Evolutionary conservation across 805 yeast species (phyloP).

Genomic region (Starmerella cellae): DNA sequence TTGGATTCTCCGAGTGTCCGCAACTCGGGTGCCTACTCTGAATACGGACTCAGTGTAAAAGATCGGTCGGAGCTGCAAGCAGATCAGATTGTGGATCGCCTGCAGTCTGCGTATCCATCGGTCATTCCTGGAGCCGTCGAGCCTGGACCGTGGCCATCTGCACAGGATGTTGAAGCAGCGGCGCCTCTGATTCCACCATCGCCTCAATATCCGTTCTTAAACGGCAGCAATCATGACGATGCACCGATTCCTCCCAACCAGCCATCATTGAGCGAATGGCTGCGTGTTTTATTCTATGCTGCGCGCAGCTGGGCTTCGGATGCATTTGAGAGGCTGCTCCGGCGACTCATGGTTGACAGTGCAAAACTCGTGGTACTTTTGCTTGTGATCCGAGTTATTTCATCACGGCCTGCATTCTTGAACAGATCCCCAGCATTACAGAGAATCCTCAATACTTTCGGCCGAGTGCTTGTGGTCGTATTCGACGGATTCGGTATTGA

Average conservation of each 20-base stretch:
- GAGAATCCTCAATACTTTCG: constrained; percentile 9
- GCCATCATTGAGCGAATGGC: background rate
- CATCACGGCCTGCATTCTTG: constrained; percentile 13
- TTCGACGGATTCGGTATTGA: constrained; percentile 21
- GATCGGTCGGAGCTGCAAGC: constrained; percentile 18
- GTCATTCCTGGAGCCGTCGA: constrained; percentile 15
- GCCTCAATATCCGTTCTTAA: background rate
- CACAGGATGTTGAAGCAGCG: background rate
- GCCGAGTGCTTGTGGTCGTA: constrained; percentile 17
- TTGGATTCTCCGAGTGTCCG: constrained; percentile 3
- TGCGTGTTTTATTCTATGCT: background rate
- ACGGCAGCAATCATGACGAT: background rate
- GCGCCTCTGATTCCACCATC: background rate
- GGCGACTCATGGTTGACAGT: constrained; percentile 14
- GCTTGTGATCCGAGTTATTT: constrained; percentile 13
- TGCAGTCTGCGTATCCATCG: constrained; percentile 15
- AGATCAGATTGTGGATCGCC: constrained; percentile 13
- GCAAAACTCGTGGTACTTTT: constrained; percentile 12
- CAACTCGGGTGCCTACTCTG: constrained; percentile 14
- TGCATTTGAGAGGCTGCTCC: constrained; percentile 6
- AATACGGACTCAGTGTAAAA: constrained; percentile 21
- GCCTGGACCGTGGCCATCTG: constrained; percentile 1
- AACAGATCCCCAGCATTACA: constrained; percentile 13
- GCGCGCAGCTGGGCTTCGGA: background rate
- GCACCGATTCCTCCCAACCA: background rate